Conservation (phyloP, 495 filamentous ascomycete species). For the Parmelia sp. region DNA sequence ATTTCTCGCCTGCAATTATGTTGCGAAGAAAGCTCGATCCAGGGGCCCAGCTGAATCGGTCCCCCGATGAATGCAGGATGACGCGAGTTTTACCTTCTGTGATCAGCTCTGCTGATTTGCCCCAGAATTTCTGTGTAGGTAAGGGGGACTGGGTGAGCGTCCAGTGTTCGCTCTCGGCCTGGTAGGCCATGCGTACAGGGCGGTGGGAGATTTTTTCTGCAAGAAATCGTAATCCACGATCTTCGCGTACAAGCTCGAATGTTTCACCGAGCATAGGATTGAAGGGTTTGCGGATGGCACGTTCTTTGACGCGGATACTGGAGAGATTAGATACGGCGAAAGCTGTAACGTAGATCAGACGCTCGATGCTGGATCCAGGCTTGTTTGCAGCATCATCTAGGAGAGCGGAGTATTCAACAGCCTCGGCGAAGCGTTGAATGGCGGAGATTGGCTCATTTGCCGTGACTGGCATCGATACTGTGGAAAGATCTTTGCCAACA, state of each 20-base stretch:
- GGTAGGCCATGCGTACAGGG: conserved; percentile 85
- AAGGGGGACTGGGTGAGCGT: conserved; percentile 77
- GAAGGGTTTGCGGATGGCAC: conserved; percentile 93
- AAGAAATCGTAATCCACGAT: conserved; percentile 80
- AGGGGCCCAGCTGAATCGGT: conserved; percentile 75
- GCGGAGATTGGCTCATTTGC: conserved; percentile 89
- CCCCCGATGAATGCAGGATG: conserved; percentile 60
- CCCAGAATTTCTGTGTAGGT: conserved; percentile 97
- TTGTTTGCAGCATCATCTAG: conserved; percentile 66
- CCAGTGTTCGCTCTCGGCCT: conserved; percentile 81
- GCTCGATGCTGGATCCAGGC: conserved; percentile 52
- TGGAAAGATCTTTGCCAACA: conserved; percentile 92
- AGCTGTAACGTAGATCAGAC: conserved; percentile 76
- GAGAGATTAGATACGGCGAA: conserved; percentile 85
- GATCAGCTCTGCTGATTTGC: conserved; percentile 86
- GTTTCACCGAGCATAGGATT: conserved; percentile 97
- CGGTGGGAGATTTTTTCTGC: conserved; percentile 91
- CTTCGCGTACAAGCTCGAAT: conserved; percentile 84
- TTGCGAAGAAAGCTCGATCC: conserved; percentile 90
- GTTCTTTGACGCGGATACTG: conserved; percentile 72
- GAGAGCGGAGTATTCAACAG: conserved; percentile 80
- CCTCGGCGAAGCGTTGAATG: conserved; percentile 80
- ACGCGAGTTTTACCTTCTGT: conserved; percentile 83
- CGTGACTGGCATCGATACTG: conserved; percentile 94
- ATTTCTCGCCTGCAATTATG: conserved; percentile 96